Evolutionary conservation across 2,329 filamentous ascomycete genomes (phyloP).

Genomic region (Colletotrichum magnum): DNA sequence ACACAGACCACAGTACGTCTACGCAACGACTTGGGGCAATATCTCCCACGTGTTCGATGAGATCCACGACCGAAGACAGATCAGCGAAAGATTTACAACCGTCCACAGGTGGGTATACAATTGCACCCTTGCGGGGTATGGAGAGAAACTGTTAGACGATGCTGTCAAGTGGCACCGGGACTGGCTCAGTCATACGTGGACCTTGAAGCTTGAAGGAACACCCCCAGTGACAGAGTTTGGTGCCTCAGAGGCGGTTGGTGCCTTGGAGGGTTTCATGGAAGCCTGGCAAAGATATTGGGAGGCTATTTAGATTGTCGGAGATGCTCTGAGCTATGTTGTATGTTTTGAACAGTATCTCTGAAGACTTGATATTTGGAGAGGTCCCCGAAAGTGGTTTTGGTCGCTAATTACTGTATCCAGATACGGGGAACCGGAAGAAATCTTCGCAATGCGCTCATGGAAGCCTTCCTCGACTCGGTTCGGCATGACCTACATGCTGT

Average conservation of each 20-base stretch:
- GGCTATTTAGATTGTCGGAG: not conserved
- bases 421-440: not conserved
- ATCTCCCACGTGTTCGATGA: not conserved
- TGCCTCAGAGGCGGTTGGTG: not conserved
- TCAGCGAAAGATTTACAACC: not conserved
- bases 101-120: not conserved
- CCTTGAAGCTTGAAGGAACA: not conserved
- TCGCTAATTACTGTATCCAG: not conserved
- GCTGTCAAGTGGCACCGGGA: not conserved
- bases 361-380: too few relatives aligned
- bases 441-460: not conserved
- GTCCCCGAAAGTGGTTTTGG: not conserved
- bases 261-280: not conserved
- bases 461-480: not conserved
- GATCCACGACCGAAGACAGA: not conserved
- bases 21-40: not conserved
- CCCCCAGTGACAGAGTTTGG: not conserved
- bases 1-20: not conserved
- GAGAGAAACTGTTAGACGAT: not conserved
- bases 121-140: not conserved
- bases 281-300: not conserved
- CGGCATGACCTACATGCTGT: not conserved
- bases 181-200: not conserved
- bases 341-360: not conserved
- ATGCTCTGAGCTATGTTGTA: not conserved